Percentiles rank a stretch among this genome's conserved stretches.
Evolutionary conservation across 129 eudicot species (phyloP).

Genomic region (Escallonia rubra): DNA sequence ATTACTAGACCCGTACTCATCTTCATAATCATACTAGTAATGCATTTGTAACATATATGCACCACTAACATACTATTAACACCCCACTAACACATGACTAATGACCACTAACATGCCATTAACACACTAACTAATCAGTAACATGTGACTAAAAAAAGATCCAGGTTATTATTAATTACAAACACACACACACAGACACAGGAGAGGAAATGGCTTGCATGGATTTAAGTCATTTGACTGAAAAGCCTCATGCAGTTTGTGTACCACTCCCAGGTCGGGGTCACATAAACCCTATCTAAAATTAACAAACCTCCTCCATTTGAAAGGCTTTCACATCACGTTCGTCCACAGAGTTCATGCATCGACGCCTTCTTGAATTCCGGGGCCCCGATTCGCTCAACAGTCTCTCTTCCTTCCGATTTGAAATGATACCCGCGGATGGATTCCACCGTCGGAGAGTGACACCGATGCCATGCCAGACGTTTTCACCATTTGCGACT

Average conservation of each 20-base stretch:
- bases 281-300: neutral
- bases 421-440: neutral
- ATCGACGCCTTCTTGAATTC: neutral
- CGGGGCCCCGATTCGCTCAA: neutral
- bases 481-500: neutral
- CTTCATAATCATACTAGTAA: no score
- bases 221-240: no score
- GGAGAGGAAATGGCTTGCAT: no score
- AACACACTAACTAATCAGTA: no score
- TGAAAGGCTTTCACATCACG: neutral
- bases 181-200: no score
- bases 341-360: neutral
- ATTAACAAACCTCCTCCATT: neutral
- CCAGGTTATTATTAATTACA: no score
- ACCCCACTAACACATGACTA: no score
- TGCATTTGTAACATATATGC: no score
- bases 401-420: neutral
- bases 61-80: no score
- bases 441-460: neutral
- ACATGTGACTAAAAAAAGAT: no score
- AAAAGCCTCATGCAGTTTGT: neutral
- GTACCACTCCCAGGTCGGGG: neutral
- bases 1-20: no score
- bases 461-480: neutral
- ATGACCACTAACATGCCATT: no score